phyloP scores from a whole-genome alignment of 495 filamentous ascomycete species.

The Talaromyces stipitatus region DNA sequence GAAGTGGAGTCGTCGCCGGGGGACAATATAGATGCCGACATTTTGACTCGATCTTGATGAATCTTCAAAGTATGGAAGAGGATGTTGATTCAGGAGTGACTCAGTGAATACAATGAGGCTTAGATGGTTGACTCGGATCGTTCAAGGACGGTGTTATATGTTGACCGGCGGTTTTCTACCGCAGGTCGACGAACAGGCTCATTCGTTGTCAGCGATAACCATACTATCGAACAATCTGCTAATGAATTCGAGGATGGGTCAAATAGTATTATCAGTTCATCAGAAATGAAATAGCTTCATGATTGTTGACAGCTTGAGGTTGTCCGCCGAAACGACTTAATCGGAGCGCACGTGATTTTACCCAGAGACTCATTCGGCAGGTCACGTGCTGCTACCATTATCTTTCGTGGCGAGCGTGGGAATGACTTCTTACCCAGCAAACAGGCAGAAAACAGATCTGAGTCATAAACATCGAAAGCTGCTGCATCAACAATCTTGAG shows the following conservation, averaged over 20 bases:
- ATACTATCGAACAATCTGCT: background rate
- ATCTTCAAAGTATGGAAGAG: slow-evolving; percentile 17
- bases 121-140: background rate
- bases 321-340: slow-evolving; percentile 4
- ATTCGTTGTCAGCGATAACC: slow-evolving; percentile 7
- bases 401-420: slow-evolving; percentile 2
- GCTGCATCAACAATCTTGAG: background rate
- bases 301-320: background rate
- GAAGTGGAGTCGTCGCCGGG: slow-evolving; percentile 17
- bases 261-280: background rate
- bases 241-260: background rate
- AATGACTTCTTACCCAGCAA: background rate
- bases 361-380: background rate
- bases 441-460: background rate
- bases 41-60: slow-evolving; percentile 20
- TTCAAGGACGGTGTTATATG: background rate
- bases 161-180: slow-evolving; percentile 20
- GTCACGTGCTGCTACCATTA: background rate
- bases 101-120: background rate
- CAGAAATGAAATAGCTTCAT: background rate
- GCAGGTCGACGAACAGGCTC: slow-evolving; percentile 18
- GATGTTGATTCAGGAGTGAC: slow-evolving; percentile 12
- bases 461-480: background rate
- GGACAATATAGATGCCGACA: background rate
- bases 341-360: background rate